A percentile compares a stretch with the other conserved stretches of the same genome.
Conservation (phyloP, 2,329 filamentous ascomycete genomes). For the Pestalotiopsis sp. region DNA sequence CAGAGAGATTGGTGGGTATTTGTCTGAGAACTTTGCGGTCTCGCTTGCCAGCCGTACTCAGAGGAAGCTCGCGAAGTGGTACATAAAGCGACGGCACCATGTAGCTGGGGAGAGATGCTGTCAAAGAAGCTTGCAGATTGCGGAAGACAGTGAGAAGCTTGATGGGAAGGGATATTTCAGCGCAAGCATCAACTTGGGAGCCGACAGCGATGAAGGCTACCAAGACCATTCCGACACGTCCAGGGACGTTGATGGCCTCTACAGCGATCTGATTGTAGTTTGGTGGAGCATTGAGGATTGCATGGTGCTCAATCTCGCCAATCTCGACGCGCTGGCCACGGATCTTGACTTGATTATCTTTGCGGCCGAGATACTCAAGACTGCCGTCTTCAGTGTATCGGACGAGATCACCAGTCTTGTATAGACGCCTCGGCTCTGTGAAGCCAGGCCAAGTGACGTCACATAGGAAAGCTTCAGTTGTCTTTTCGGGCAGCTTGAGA, state of each 20-base stretch:
- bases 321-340: slow-evolving; percentile 16
- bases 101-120: slow-evolving; percentile 8
- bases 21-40: slow-evolving; percentile 9
- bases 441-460: slow-evolving; percentile 18
- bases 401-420: slow-evolving; percentile 11
- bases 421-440: neutral
- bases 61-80: slow-evolving; percentile 6
- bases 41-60: slow-evolving; percentile 6
- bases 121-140: neutral
- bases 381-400: slow-evolving; percentile 6
- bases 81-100: slow-evolving; percentile 11
- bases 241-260: slow-evolving; percentile 8
- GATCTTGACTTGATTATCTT: slow-evolving; percentile 12
- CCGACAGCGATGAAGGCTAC: slow-evolving; percentile 14
- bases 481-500: neutral
- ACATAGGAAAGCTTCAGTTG: neutral
- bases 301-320: slow-evolving; percentile 15
- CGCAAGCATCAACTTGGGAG: slow-evolving; percentile 2
- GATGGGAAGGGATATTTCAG: slow-evolving; percentile 1
- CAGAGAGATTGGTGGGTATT: neutral
- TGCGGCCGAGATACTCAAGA: slow-evolving; percentile 10
- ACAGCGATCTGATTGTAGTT: slow-evolving; percentile 9
- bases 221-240: slow-evolving; percentile 10
- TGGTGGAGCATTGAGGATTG: neutral
- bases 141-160: neutral